These are phyloP conservation scores for Lactarius sanguifluus DNA, from an alignment of 768 basidiomycete species.

Conservation along the genomic window DNA sequence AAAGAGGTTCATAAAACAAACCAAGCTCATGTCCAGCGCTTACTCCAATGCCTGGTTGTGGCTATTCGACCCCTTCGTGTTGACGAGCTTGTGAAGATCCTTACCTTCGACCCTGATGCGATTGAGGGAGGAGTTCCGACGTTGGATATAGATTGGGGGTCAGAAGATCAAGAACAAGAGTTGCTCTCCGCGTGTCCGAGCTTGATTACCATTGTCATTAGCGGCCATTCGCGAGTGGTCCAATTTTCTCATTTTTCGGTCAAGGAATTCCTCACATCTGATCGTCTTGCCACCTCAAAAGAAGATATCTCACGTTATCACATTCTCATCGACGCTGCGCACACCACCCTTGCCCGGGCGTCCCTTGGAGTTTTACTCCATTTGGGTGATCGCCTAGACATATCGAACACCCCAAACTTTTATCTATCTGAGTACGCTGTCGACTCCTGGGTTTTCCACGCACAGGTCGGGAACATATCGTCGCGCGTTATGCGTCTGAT, in stretches of 20 bases:
- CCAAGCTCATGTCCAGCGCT: neutral
- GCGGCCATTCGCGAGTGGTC: neutral
- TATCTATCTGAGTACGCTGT: neutral
- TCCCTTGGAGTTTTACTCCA: too few species aligned
- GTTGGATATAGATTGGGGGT: neutral
- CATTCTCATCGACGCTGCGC: too few species aligned
- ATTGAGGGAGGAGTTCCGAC: neutral
- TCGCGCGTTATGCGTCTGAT: neutral
- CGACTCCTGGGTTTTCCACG: neutral
- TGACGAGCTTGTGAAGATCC: neutral
- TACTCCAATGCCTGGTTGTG: neutral
- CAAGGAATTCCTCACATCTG: too few species aligned
- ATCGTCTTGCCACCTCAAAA: too few species aligned
- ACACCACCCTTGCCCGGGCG: too few species aligned
- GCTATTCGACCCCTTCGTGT: neutral
- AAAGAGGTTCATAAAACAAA: neutral
- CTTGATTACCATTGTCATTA: neutral
- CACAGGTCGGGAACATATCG: neutral
- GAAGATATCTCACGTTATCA: too few species aligned
- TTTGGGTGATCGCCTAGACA: neutral
- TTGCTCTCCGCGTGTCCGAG: neutral
- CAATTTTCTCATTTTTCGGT: too few species aligned
- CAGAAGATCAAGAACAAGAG: neutral
- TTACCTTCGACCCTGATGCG: neutral
- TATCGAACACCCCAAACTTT: rapidly evolving